Percentiles rank a stretch among this genome's conserved stretches.
phyloP scores from a whole-genome alignment of 2,329 filamentous ascomycete genomes.

The Colletotrichum limetticola region DNA sequence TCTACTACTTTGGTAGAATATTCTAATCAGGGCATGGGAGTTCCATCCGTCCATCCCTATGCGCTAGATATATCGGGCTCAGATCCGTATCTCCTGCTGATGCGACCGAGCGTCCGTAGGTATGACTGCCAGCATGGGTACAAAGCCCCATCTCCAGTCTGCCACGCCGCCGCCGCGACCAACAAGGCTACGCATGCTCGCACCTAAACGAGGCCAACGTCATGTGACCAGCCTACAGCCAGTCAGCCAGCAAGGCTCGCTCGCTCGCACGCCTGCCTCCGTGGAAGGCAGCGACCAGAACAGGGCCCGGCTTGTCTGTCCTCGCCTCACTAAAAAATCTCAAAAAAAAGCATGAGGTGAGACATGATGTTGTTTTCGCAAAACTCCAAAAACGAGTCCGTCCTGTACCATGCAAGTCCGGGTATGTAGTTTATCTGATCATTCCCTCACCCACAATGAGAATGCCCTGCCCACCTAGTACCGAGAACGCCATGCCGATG shows the following conservation, averaged over 20 bases:
- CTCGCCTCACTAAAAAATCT: neutral
- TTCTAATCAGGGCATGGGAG: conserved; percentile 1
- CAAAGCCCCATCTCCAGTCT: neutral
- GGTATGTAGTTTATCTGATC: conserved; percentile 38
- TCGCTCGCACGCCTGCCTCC: neutral
- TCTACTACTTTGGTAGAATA: neutral
- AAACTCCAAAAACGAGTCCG: conserved; percentile 35
- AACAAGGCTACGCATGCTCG: conserved; percentile 8
- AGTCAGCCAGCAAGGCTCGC: neutral
- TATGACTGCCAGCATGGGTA: neutral
- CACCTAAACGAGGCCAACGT: conserved; percentile 18
- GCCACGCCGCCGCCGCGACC: conserved; percentile 1
- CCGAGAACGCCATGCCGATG: conserved; percentile 38
- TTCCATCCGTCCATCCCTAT: neutral
- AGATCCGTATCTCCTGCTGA: neutral
- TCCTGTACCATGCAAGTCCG: conserved; percentile 37
- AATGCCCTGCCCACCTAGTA: conserved; percentile 27
- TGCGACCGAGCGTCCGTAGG: neutral
- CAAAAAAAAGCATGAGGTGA: conserved; percentile 19
- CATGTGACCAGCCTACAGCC: conserved; percentile 19
- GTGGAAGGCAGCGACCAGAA: conserved; percentile 1
- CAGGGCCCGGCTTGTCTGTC: neutral
- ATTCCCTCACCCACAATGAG: conserved; percentile 34
- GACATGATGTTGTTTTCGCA: conserved; percentile 31
- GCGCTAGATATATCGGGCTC: neutral